Evolutionary conservation across 225 moss, liverwort and hornwort genomes (phyloP), one percentile per base, ranked within the genome.

Genomic region (Anthoceros angustus): DNA sequence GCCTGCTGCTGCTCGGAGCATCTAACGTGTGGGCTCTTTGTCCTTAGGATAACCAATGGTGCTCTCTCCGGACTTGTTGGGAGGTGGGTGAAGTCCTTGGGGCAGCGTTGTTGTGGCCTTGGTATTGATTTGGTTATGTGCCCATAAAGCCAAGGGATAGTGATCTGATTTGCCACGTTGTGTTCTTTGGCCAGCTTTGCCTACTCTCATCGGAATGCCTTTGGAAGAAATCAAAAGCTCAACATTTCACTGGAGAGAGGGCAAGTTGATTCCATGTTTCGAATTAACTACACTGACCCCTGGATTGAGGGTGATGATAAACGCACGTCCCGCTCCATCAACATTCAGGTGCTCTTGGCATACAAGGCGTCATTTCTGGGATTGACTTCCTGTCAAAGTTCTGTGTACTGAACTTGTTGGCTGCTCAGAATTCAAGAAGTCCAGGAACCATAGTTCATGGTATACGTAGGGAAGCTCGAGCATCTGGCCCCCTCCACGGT

Each of bases 241-340:
- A 98, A 98, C 61, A 76, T 98, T 32, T 98, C 92, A 25, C 71
- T 98, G 77, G 98, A 98, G 70, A 83, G 98, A 62, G 98, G 98
- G 68, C 98, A 98, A 75, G 89, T 98, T 32, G 98, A 98, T 76
- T 98, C 98, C 21, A 98, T 98, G 98, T 98, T 98, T 68, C 78
- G 98, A 76, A 72, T 98, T 68, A 98, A 92, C 70, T 98, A 98
- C 70, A 98, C 92, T 16, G 87, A 98, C 71, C 98, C 98, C 67
- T 98, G 98, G 98, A 87, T 98, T 71, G 98, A 98, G 75, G 89
- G 89, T 74, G 98, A 98, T 70, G 98, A 98, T 71, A 98, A 86
- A 74, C 79, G 98, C 74, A 98, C 98, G 61, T 92, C 84, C 40
- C 84, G 98, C 62, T 87, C 92, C 43, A 83, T 98, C 70, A 92